Evolutionary conservation across 306 rosid genomes (phyloP), one percentile per base, ranked within the genome.

Genomic region (Malus sieversii): DNA sequence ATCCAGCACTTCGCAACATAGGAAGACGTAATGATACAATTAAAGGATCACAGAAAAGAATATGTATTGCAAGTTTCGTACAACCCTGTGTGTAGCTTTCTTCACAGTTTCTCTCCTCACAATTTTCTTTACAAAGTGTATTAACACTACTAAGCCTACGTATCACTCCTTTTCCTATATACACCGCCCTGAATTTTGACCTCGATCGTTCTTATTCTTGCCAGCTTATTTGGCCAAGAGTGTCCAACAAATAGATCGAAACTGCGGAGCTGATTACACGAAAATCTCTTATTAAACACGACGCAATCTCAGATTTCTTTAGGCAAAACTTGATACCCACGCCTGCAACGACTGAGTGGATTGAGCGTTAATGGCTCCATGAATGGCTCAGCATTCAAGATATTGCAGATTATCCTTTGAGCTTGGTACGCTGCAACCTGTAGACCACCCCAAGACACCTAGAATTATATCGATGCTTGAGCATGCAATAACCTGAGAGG

Each of bases 401-500:
- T 84, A 64, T 12, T 74, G 78, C n/a, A 71, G 78, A 69, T 82
- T 87, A 72, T 87, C 92, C 72, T 67, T 76, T 81, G 89, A 65
- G 83, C 86, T 85, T 27, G 93, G 91, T 93, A 96, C 92, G 87
- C 98, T 96, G 89, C 99, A 96, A 78, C 99, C 99, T 11, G 89
- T 85, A 46, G 99, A 92, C 98, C 99, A 96, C 72, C 94, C 98
- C 90, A 96, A 83, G 60, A 92, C 98, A 45, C 98, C 98, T 27
- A 84, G 79, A 79, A 89, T 82, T 35, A 72, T 72, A 78, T 96
- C 99, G 73, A 96, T 73, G 77, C 84, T 86, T 11, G 88, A 82
- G 78, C 98, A 86, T 51, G 96, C 87, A 67, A 46, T 74, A 60
- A 87, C 93, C 99, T 96, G 91, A 61, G 76, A 32, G 74, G 72